These are phyloP conservation scores for Combretum micranthum DNA, from an alignment of 345 rosid genomes.

Conservation along the genomic window DNA sequence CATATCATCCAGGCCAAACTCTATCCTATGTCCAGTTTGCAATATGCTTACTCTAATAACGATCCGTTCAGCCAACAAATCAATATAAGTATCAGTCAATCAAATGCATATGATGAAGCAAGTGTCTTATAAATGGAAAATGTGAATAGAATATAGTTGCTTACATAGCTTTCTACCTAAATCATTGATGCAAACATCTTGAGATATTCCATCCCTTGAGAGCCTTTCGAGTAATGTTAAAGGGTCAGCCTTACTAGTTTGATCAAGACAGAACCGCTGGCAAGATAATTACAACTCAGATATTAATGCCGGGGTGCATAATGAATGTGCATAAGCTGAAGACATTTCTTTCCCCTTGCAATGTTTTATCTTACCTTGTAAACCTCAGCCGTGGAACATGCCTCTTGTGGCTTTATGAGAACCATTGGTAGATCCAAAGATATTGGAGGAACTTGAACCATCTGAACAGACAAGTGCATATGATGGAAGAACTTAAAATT, in stretches of 20 bases:
- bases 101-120: neutral
- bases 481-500: neutral
- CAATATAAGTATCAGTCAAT: conserved; percentile 1
- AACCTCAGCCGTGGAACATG: conserved; percentile 92
- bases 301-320: no score
- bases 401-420: conserved; percentile 80
- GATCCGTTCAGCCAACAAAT: neutral
- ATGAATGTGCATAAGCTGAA: no score
- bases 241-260: conserved; percentile 68
- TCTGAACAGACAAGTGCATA: conserved; percentile 28
- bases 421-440: conserved; percentile 71
- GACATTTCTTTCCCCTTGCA: neutral
- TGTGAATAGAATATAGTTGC: neutral
- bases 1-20: no score
- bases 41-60: no score
- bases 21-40: no score
- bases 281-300: conserved; percentile 9
- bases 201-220: conserved; percentile 65
- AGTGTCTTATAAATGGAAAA: no score
- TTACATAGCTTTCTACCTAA: conserved; percentile 46
- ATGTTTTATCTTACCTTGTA: conserved; percentile 52
- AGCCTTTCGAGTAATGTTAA: conserved; percentile 63
- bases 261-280: conserved; percentile 65
- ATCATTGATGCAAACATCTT: conserved; percentile 84
- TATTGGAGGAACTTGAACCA: conserved; percentile 76